Evolutionary conservation across 345 rosid genomes (phyloP).

Genomic region (Euclidium syriacum): DNA sequence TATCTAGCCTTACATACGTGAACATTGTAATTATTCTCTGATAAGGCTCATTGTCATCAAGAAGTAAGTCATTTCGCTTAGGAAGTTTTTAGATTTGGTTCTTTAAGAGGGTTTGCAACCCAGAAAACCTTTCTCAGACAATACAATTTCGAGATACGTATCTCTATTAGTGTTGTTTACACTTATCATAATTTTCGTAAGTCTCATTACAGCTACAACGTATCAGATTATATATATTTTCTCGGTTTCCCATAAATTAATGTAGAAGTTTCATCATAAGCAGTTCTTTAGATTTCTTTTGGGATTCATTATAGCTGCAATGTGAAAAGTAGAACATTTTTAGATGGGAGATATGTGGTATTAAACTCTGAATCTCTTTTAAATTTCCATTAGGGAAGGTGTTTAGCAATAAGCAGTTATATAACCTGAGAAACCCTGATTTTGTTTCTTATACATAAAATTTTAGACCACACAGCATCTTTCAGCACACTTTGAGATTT

Average conservation of each 20-base stretch:
- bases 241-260: background rate
- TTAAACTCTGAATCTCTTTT: background rate
- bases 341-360: background rate
- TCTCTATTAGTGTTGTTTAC: background rate
- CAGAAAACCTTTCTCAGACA: too few relatives aligned
- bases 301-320: background rate
- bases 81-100: background rate
- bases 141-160: background rate
- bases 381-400: background rate
- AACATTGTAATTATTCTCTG: background rate
- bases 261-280: background rate
- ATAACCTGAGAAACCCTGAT: background rate
- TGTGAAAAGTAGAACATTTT: background rate
- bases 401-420: background rate
- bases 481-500: background rate
- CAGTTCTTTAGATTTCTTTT: background rate
- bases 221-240: background rate
- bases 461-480: background rate
- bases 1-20: background rate
- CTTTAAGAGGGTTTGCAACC: background rate
- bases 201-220: background rate
- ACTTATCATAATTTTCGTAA: background rate
- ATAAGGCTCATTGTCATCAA: background rate
- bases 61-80: background rate
- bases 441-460: background rate